A percentile compares a stretch with the other conserved stretches of the same genome.
These are phyloP conservation scores for Stenocarpella maydis DNA, from an alignment of 2,329 filamentous ascomycete species.

Conservation along the genomic window DNA sequence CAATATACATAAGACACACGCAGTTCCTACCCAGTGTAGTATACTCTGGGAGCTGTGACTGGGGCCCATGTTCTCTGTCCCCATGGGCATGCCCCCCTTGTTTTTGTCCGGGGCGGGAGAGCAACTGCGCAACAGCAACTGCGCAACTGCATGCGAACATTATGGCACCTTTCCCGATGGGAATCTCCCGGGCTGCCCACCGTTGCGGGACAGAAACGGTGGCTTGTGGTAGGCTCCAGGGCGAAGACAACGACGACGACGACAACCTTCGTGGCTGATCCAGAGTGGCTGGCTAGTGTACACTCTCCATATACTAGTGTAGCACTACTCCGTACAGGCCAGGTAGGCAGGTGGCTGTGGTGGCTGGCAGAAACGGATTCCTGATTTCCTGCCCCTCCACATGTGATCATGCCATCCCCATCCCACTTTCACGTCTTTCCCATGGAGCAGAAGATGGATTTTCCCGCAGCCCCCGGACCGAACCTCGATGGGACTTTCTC, in stretches of 20 bases:
- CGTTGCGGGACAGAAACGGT: constrained; percentile 19
- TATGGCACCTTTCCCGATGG: constrained; percentile 24
- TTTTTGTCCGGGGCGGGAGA: constrained; percentile 4
- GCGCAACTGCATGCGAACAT: no score
- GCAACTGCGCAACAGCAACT: background rate
- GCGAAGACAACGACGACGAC: background rate
- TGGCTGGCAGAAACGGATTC: no score
- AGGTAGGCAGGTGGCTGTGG: background rate
- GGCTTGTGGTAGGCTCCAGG: background rate
- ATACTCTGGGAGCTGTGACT: constrained; percentile 7
- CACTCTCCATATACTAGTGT: background rate
- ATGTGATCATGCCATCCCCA: constrained; percentile 4
- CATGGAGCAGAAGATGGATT: constrained; percentile 22
- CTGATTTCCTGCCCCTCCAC: constrained; percentile 25
- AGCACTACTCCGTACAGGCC: no score
- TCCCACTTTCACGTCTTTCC: constrained; percentile 29
- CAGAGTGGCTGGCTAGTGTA: background rate
- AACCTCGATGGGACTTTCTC: constrained; percentile 9
- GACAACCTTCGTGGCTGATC: background rate
- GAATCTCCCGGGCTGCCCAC: constrained; percentile 8
- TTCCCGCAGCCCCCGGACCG: constrained; percentile 21
- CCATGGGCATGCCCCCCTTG: constrained; percentile 1
- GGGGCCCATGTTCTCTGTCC: no score
- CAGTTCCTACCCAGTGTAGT: no score
- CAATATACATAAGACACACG: no score